Base-by-base conservation (phyloP, 169 alveolate species). In the Plasmodium berghei region DNA sequence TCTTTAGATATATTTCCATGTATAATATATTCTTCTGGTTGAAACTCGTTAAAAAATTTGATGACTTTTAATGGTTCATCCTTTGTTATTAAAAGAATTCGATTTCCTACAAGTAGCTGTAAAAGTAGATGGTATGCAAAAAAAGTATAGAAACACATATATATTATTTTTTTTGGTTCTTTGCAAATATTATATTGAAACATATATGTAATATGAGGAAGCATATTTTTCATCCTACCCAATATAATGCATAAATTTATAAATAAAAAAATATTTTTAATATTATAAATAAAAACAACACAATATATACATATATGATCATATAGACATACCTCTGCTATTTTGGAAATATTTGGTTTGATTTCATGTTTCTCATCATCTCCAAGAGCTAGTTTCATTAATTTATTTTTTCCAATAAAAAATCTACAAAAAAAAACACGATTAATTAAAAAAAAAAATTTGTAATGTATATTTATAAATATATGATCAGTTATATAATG, bases 11-110 rank as follows among this genome's bases (percentile, higher is more conserved):
- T 71, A 72, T 86, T 86, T 26, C 91, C 91, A 8, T 54, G 77
- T 62, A 56, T 86, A 45, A 86, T 86, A 20, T 86, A 86, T 40
- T 86, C 91, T 24, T 86, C 77, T 24, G 91, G 91, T 86, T 72
- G 91, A 71, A 70, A 86, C 5, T 69, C 87, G 59, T 86, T 86
- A 40, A 86, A 86, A 86, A 86, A 86, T 70, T 86, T 86, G 61
- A 86, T 14, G 10, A 86, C 91, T 20, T 49, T 86, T 55, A 86
- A 66, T 22, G 91, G 91, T 9, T 45, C 24, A 72, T 86, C 91
- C 40, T 69, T 86, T 26, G 91, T 86, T 12, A 69, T 52, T 58
- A 86, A 64, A 28, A 86, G 87, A 6, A 86, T 59, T 45, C 87
- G n/a, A 42, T 86, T 86, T n/a, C 91, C 91, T 14, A 71, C 67